A percentile compares a stretch with the other conserved stretches of the same genome.
These are phyloP conservation scores for Elaeis oleifera DNA, from an alignment of 202 grass and related monocot species.

Conservation along the genomic window DNA sequence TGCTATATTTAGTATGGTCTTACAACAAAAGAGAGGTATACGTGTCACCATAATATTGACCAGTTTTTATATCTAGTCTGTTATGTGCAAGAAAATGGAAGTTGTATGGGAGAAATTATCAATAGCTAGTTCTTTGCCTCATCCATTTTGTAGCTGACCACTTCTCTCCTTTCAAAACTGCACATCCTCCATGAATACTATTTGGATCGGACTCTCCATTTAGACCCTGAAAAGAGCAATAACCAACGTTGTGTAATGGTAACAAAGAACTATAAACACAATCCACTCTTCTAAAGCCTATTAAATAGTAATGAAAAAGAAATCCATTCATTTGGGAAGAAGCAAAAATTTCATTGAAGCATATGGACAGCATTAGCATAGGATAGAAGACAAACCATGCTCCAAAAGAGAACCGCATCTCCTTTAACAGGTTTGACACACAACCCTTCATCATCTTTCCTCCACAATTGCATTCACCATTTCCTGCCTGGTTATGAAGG, in stretches of 20 bases:
- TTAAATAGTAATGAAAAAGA: no score
- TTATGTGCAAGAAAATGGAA: no score
- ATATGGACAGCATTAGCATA: not conserved
- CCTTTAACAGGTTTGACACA: conserved; percentile 94
- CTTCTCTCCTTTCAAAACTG: conserved; percentile 81
- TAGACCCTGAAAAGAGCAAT: conserved; percentile 46
- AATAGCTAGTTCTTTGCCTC: conserved; percentile 61
- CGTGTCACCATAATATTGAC: no score
- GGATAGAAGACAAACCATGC: conserved; percentile 47
- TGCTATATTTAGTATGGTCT: no score
- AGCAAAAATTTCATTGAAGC: no score
- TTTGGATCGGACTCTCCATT: conserved; percentile 61
- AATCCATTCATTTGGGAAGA: no score
- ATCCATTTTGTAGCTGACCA: conserved; percentile 99
- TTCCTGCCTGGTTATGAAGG: conserved; percentile 45
- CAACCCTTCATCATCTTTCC: conserved; percentile 54
- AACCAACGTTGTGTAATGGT: no score
- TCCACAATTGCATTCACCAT: conserved; percentile 75
- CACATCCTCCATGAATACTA: conserved; percentile 75
- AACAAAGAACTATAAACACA: no score
- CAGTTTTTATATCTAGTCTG: no score
- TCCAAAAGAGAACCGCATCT: conserved; percentile 93
- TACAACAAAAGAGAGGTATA: no score
- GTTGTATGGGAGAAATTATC: not conserved
- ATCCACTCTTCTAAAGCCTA: no score